Evolutionary conservation across 2,329 filamentous ascomycete species (phyloP).

Genomic region (Zasmidium citrigriseum): DNA sequence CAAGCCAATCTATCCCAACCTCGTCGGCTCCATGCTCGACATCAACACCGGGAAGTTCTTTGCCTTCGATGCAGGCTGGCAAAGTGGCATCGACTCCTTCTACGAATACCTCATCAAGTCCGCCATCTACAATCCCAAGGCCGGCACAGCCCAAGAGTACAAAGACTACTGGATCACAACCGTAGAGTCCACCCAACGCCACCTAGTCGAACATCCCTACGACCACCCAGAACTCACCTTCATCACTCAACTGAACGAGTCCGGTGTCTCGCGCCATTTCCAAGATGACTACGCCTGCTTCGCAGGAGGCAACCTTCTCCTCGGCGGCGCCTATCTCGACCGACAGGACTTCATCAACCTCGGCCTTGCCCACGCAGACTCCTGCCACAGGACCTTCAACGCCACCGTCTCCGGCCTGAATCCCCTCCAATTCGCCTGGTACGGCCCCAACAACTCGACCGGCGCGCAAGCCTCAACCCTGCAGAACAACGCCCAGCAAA

Average conservation of each 20-base stretch:
- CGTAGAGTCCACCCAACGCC: not conserved
- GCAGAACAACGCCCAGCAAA: not conserved
- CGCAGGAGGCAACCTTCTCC: constrained; percentile 80
- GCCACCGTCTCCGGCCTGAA: constrained; percentile 72
- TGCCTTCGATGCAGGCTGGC: constrained; percentile 71
- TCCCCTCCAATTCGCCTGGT: constrained; percentile 60
- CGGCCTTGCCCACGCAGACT: constrained; percentile 69
- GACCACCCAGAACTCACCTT: not conserved
- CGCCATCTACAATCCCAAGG: constrained; percentile 71
- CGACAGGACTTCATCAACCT: constrained; percentile 69
- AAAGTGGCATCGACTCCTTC: constrained; percentile 68
- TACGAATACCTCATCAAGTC: constrained; percentile 48
- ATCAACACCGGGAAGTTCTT: constrained; percentile 66
- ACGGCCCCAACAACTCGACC: constrained; percentile 24
- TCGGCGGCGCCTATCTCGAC: constrained; percentile 71
- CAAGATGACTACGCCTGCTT: constrained; percentile 65
- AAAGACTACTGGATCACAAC: not conserved
- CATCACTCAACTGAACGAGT: not conserved
- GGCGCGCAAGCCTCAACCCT: not conserved
- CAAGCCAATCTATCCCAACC: constrained; percentile 66
- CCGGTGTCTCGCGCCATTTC: not conserved
- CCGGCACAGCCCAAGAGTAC: not conserved
- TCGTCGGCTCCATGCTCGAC: constrained; percentile 69
- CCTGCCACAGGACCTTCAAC: constrained; percentile 73
- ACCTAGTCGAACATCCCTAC: not conserved